A percentile compares a stretch with the other conserved stretches of the same genome.
Evolutionary conservation across 1,139 yeast species (phyloP).

Genomic region (Candida smagusa): DNA sequence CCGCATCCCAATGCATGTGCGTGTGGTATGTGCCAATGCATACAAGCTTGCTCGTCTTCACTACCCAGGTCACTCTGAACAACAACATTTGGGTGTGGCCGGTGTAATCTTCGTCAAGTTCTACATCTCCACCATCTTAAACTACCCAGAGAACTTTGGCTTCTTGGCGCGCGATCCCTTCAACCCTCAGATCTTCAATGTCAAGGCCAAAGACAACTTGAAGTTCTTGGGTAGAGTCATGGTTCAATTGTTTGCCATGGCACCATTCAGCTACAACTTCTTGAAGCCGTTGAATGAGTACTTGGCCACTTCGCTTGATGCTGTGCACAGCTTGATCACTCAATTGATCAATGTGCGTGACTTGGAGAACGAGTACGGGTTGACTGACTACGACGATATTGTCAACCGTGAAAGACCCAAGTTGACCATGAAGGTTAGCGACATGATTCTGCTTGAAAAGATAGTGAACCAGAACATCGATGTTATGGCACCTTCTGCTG

Average conservation of each 20-base stretch:
- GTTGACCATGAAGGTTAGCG: slow-evolving; percentile 59
- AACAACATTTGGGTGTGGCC: slow-evolving; percentile 59
- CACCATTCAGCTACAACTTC: slow-evolving; percentile 68
- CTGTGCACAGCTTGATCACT: slow-evolving; percentile 42
- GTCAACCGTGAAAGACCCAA: slow-evolving; percentile 65
- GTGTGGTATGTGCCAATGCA: slow-evolving; percentile 38
- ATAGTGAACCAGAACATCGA: slow-evolving; percentile 54
- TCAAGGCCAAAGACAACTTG: slow-evolving; percentile 47
- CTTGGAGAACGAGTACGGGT: slow-evolving; percentile 58
- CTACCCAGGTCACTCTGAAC: slow-evolving; percentile 52
- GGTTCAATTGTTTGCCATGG: slow-evolving; percentile 64
- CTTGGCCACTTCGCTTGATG: slow-evolving; percentile 48
- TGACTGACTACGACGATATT: slow-evolving; percentile 70
- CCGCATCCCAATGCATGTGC: slow-evolving; percentile 59
- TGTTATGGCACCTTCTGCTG: slow-evolving; percentile 43
- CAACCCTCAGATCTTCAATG: slow-evolving; percentile 25
- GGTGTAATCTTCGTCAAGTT: slow-evolving; percentile 67
- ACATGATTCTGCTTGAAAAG: slow-evolving; percentile 61
- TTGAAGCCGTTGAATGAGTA: slow-evolving; percentile 80
- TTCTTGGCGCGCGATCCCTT: slow-evolving; percentile 26
- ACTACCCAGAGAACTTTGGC: slow-evolving; percentile 69
- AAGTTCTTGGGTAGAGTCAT: slow-evolving; percentile 57
- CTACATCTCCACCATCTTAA: slow-evolving; percentile 62
- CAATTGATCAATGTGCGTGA: slow-evolving; percentile 54
- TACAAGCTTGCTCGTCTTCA: slow-evolving; percentile 33